A percentile compares a stretch with the other conserved stretches of the same genome.
Conservation (phyloP, 169 alveolate species). For the Cryptosporidium parvum region DNA sequence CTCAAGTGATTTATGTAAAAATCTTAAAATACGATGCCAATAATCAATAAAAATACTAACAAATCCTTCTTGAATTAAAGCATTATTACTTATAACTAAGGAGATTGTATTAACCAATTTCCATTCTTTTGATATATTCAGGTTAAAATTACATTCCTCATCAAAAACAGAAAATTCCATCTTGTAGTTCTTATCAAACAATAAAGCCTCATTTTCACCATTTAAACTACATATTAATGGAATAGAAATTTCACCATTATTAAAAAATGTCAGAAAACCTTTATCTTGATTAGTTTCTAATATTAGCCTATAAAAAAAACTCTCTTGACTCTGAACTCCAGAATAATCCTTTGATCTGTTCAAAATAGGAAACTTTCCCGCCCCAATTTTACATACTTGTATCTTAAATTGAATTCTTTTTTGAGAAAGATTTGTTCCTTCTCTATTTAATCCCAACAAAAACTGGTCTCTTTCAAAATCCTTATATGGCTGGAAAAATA, state of each 20-base stretch:
- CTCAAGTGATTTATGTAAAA: conserved; percentile 20
- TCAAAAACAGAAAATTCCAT: conserved; percentile 12
- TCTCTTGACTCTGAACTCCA: not conserved
- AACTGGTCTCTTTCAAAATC: conserved; percentile 4
- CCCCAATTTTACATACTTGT: not conserved
- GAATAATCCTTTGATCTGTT: not conserved
- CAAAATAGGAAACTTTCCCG: conserved; percentile 20
- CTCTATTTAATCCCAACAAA: not conserved
- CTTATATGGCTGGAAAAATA: conserved; percentile 30
- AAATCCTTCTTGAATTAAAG: not conserved
- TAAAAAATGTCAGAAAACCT: conserved; percentile 9
- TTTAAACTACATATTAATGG: conserved; percentile 46
- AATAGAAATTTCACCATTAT: conserved; percentile 25
- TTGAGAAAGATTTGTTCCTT: not conserved
- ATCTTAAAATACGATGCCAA: conserved; percentile 23
- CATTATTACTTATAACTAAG: not conserved
- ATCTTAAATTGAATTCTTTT: conserved; percentile 28
- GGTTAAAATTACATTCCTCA: not conserved
- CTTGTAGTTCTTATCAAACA: conserved; percentile 1
- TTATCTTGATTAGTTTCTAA: conserved; percentile 31
- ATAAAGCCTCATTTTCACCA: not conserved
- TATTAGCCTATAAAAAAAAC: conserved; percentile 4
- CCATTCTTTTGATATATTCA: not conserved
- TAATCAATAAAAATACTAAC: not conserved
- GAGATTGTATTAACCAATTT: not conserved